Conservation (phyloP, 495 filamentous ascomycete genomes). For the Aspergillus kassunensis region DNA sequence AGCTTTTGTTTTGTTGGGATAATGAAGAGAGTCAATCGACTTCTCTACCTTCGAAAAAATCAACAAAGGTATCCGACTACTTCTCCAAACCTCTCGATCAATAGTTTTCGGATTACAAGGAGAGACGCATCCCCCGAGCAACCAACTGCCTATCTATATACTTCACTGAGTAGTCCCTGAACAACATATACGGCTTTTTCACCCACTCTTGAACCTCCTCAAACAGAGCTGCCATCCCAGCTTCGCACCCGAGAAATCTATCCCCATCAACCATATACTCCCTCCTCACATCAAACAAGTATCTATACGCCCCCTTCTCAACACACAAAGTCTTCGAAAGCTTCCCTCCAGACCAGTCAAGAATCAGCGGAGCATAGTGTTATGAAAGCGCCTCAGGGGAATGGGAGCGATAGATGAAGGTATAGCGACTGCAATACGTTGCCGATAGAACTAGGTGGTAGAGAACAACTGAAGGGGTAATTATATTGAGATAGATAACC, state of each 20-base stretch:
- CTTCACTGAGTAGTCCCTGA: slow-evolving; percentile 16
- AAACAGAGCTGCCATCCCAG: slow-evolving; percentile 13
- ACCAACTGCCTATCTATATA: slow-evolving; percentile 12
- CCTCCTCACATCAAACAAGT: slow-evolving; percentile 4
- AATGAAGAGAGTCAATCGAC: too few species aligned
- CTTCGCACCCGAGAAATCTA: slow-evolving; percentile 23
- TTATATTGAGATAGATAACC: too few species aligned
- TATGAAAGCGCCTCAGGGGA: too few species aligned
- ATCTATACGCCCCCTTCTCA: slow-evolving; percentile 21
- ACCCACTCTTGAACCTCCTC: slow-evolving; percentile 18
- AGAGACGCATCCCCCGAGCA: slow-evolving; percentile 4
- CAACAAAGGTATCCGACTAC: too few species aligned
- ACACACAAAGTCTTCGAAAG: slow-evolving; percentile 30
- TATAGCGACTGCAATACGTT: too few species aligned
- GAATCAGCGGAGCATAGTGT: slow-evolving; percentile 26
- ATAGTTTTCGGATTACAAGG: too few species aligned
- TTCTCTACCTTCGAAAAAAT: too few species aligned
- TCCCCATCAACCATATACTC: slow-evolving; percentile 21
- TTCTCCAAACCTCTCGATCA: too few species aligned
- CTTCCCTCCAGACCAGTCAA: slow-evolving; percentile 31
- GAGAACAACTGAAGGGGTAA: too few species aligned
- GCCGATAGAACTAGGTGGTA: too few species aligned
- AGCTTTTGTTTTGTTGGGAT: slow-evolving; percentile 15
- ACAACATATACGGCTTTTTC: slow-evolving; percentile 14
- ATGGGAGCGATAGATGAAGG: too few species aligned